Percentiles rank a stretch among this genome's conserved stretches.
These are phyloP conservation scores for Nakazawaea ishiwadae DNA, from an alignment of 805 yeast genomes.

Conservation along the genomic window DNA sequence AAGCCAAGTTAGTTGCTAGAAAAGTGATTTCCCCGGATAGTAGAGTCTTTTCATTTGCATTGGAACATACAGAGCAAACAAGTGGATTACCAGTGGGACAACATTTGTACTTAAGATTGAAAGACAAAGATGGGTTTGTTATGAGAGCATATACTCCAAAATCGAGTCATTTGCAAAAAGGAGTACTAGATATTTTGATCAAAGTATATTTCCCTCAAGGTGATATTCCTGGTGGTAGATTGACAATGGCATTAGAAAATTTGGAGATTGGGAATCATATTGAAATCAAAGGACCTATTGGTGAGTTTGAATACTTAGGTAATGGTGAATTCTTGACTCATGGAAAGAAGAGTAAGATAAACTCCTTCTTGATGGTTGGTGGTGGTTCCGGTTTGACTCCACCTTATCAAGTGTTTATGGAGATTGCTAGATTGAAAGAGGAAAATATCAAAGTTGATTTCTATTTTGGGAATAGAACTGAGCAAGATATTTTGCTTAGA, in stretches of 20 bases:
- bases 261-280: conserved; percentile 19
- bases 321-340: conserved; percentile 14
- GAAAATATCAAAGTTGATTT: conserved; percentile 42
- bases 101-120: conserved; percentile 25
- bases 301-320: conserved; percentile 24
- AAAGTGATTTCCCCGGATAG: conserved; percentile 24
- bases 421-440: conserved; percentile 37
- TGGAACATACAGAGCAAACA: conserved; percentile 26
- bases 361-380: conserved; percentile 40
- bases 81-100: conserved; percentile 29
- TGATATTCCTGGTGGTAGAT: conserved; percentile 26
- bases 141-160: conserved; percentile 32
- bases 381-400: conserved; percentile 59
- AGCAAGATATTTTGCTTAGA: conserved; percentile 40
- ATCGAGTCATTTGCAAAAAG: conserved; percentile 22
- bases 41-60: conserved; percentile 24
- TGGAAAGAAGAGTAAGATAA: conserved; percentile 14
- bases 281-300: conserved; percentile 27
- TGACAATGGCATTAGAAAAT: conserved; percentile 25
- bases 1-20: conserved; percentile 18
- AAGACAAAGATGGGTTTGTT: conserved; percentile 21
- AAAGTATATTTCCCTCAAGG: conserved; percentile 28
- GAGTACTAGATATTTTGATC: conserved; percentile 25
- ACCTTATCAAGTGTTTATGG: conserved; percentile 46
- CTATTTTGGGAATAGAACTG: conserved; percentile 38